These are phyloP conservation scores for Phytophthora cajani DNA, from an alignment of 352 stramenopile genomes.

Conservation along the genomic window DNA sequence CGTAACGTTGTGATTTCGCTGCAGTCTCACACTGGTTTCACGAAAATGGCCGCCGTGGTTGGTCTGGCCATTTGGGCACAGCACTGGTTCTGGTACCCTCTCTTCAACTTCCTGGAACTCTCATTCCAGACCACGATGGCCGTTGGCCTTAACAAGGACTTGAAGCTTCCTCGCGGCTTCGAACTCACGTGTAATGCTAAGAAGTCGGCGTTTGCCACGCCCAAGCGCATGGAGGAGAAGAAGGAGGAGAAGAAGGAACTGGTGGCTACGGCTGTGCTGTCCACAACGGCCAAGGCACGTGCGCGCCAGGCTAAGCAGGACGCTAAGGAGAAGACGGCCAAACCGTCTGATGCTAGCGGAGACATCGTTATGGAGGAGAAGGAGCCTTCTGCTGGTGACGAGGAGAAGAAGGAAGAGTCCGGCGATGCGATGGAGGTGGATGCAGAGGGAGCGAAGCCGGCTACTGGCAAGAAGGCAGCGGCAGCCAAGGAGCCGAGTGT, in stretches of 20 bases:
- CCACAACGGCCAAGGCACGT: slow-evolving; percentile 97
- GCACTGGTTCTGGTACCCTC: slow-evolving; percentile 99
- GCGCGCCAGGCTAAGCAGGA: slow-evolving; percentile 93
- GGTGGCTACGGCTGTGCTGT: slow-evolving; percentile 97
- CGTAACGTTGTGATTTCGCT: slow-evolving; percentile 97
- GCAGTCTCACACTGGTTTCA: slow-evolving; percentile 97
- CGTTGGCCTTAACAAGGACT: slow-evolving; percentile 98
- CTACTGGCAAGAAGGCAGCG: slow-evolving; percentile 54
- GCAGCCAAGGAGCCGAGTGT: slow-evolving; percentile 91
- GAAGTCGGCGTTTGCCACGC: slow-evolving; percentile 97
- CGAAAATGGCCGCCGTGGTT: slow-evolving; percentile 97
- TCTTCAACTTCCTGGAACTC: slow-evolving; percentile 98
- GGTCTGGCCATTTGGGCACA: slow-evolving; percentile 97
- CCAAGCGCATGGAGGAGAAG: slow-evolving; percentile 98
- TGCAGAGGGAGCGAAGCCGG: slow-evolving; percentile 56
- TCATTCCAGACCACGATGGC: slow-evolving; percentile 96
- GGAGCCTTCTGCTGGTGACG: slow-evolving; percentile 38
- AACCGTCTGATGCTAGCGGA: slow-evolving; percentile 51
- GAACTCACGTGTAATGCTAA: slow-evolving; percentile 93
- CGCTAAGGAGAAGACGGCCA: slow-evolving; percentile 79
- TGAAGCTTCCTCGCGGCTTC: slow-evolving; percentile 98
- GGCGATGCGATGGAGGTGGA: slow-evolving; percentile 81
- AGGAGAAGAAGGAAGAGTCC: slow-evolving; percentile 55
- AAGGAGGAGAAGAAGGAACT: slow-evolving; percentile 99
- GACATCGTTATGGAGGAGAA: slow-evolving; percentile 67